Base-by-base conservation (phyloP, 208 protist species). In the Strigomonas galati region DNA sequence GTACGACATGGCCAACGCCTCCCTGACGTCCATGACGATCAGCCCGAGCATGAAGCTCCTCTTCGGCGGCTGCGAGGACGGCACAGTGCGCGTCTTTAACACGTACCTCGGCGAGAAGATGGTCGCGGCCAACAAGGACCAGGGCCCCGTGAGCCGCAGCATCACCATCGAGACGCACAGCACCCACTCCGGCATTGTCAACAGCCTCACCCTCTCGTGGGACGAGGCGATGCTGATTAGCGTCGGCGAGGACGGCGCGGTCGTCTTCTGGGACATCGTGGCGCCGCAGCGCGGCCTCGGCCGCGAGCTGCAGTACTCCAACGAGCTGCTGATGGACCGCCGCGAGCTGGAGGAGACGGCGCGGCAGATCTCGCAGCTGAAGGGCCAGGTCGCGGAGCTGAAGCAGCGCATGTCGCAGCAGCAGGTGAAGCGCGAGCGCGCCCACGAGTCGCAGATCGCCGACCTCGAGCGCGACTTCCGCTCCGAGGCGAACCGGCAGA, bases 161-260 rank as follows among this genome's bases (percentile, higher is more conserved):
- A 93, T 94, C 65, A 92, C 78, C 52, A 94, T 94, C 62, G 92
- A 97, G 77, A 74, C 84, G 30, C 87, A 94, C 74, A 69, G 65
- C 62, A 87, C 87, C 0, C 96, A 98, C 75, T 72, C 77, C 24
- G 93, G 87, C 28, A 28, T 78, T 51, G 84, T 99, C 23, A 87
- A 81, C 15, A 75, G 78, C n/a, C 77, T 98, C 31, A 72, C 74
- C 17, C 65, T 98, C 27, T 91, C 93, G 7, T 89, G 82, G 69
- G 96, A 99, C 68, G 97, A 98, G 60, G 67, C 73, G 17, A 81
- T 95, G 67, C 78, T 99, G n/a, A 86, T 98, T 67, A 97, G 92
- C 31, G 91, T 88, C 10, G 91, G 95, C 54, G 95, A 98, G 26
- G 97, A 99, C 69, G 93, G 96, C 37, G 78, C 84, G 30, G 78